These are phyloP conservation scores for Penstemon davidsonii DNA, from an alignment of 257 asterid genomes.

Conservation along the genomic window DNA sequence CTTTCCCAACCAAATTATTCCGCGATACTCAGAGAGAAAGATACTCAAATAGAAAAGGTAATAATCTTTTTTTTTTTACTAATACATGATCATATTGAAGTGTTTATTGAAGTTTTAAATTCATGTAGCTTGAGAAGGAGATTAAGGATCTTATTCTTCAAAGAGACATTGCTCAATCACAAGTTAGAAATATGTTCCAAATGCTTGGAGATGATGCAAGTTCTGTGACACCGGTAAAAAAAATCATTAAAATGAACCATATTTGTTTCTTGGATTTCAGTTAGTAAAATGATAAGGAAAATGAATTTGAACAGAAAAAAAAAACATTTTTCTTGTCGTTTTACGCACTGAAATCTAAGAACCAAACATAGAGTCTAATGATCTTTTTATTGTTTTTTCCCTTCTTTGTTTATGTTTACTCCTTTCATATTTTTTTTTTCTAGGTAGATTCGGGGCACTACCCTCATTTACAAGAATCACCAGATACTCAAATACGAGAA, in stretches of 20 bases:
- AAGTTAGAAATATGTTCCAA: conserved; percentile 63
- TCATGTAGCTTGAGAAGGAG: conserved; percentile 73
- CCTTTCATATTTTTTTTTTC: conserved; percentile 25
- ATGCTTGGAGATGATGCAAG: conserved; percentile 55
- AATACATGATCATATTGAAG: neutral
- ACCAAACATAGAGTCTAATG: too few species aligned
- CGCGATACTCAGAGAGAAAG: conserved; percentile 62
- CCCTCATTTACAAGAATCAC: conserved; percentile 62
- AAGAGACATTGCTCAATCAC: conserved; percentile 83
- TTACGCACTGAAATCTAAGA: too few species aligned
- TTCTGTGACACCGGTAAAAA: conserved; percentile 48
- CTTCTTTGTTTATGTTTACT: neutral
- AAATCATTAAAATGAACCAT: neutral
- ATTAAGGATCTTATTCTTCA: conserved; percentile 68
- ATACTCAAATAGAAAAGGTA: conserved; percentile 81
- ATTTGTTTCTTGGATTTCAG: neutral
- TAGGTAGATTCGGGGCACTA: conserved; percentile 69
- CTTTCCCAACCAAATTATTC: conserved; percentile 44
- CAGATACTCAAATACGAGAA: conserved; percentile 35
- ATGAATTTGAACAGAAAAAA: too few species aligned
- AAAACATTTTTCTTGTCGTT: too few species aligned
- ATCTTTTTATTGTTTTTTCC: neutral
- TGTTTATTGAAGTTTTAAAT: conserved; percentile 18
- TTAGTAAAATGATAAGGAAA: too few species aligned
- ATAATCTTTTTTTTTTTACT: neutral